phyloP scores from a whole-genome alignment of 306 rosid species.

The Pterocarpus santalinus region DNA sequence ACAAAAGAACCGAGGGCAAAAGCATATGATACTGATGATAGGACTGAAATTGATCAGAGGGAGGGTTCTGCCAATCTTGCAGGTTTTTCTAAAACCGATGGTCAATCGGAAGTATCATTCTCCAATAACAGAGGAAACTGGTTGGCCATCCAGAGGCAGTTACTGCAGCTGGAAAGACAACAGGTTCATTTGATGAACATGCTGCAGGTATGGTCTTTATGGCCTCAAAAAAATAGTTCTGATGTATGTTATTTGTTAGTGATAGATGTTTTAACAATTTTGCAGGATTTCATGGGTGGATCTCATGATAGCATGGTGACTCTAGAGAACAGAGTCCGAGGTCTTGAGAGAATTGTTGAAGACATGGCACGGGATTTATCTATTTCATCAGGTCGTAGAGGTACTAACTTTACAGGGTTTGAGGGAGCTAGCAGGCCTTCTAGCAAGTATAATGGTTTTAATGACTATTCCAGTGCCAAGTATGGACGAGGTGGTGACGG shows the following conservation, averaged over 20 bases:
- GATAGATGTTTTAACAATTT: conserved; percentile 40
- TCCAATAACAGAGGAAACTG: conserved; percentile 89
- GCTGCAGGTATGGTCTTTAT: conserved; percentile 79
- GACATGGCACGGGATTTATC: conserved; percentile 97
- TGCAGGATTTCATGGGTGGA: conserved; percentile 99
- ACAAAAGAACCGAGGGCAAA: conserved; percentile 75
- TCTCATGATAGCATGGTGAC: conserved; percentile 97
- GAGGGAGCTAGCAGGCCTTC: conserved; percentile 80
- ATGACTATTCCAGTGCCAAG: conserved; percentile 76
- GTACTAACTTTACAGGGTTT: conserved; percentile 74
- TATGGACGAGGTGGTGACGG: conserved; percentile 90
- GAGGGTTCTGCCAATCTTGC: conserved; percentile 75
- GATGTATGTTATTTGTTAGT: conserved; percentile 32
- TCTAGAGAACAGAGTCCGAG: conserved; percentile 95
- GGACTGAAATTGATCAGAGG: conserved; percentile 68
- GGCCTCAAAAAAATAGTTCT: conserved; percentile 40
- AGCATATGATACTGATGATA: conserved; percentile 64
- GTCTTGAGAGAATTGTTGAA: conserved; percentile 97
- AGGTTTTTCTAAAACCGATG: conserved; percentile 80
- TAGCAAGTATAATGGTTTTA: conserved; percentile 83
- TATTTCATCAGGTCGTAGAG: conserved; percentile 84
- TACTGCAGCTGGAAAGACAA: conserved; percentile 93
- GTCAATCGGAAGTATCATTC: conserved; percentile 83
- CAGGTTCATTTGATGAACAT: conserved; percentile 97
- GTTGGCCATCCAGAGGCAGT: conserved; percentile 95